Evolutionary conservation across 2,329 filamentous ascomycete species (phyloP).

Genomic region (Sarocladiaceae sp.): DNA sequence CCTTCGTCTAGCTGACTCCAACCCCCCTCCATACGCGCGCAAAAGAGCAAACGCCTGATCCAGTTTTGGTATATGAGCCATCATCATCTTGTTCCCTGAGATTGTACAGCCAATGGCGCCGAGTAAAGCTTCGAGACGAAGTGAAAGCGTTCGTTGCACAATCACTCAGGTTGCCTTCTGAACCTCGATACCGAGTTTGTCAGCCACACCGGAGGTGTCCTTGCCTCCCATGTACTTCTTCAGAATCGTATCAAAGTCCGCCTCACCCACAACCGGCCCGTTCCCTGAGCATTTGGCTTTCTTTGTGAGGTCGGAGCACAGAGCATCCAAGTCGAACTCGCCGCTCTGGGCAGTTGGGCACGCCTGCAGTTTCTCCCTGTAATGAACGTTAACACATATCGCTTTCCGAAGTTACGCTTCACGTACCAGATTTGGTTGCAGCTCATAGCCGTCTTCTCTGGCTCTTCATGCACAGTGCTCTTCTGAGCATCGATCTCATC

Average conservation of each 20-base stretch:
- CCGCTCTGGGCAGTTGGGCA: slow-evolving; percentile 84
- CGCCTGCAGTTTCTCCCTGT: slow-evolving; percentile 81
- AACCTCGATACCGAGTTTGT: slow-evolving; percentile 6
- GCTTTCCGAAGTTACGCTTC: background rate
- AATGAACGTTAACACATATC: background rate
- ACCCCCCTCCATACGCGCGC: too few species aligned
- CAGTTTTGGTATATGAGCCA: slow-evolving; percentile 5
- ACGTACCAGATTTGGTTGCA: slow-evolving; percentile 92
- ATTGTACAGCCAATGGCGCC: slow-evolving; percentile 5
- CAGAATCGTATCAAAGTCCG: slow-evolving; percentile 78
- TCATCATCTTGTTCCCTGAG: slow-evolving; percentile 2
- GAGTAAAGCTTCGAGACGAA: background rate
- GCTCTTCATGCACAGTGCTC: slow-evolving; percentile 63
- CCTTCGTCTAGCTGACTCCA: background rate
- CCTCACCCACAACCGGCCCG: slow-evolving; percentile 82
- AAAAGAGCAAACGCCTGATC: slow-evolving; percentile 2
- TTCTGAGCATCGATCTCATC: slow-evolving; percentile 71
- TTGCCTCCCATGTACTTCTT: slow-evolving; percentile 46
- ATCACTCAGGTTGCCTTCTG: slow-evolving; percentile 1
- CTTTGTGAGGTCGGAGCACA: slow-evolving; percentile 87
- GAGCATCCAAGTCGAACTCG: slow-evolving; percentile 86
- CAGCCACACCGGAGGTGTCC: background rate
- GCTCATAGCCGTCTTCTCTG: slow-evolving; percentile 55
- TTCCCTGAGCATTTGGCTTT: slow-evolving; percentile 93
- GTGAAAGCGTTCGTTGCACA: background rate